Percentiles rank a stretch among this genome's conserved stretches.
Conservation (phyloP, 805 yeast species). For the Schizosaccharomyces lindneri region DNA sequence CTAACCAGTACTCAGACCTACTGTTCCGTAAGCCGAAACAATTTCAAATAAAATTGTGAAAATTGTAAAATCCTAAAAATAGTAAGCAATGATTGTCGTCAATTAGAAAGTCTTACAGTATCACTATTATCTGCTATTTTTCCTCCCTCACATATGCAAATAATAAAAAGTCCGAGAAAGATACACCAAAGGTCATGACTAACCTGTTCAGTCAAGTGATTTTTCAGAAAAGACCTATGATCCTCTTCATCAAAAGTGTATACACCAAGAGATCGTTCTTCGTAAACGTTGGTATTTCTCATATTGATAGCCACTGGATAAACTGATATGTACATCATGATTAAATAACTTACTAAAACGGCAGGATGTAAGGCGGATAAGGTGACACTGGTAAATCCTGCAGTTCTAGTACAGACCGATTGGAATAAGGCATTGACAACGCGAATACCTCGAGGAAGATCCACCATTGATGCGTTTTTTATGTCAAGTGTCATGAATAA, state of each 20-base stretch:
- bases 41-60: constrained; percentile 66
- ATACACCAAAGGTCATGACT: constrained; percentile 90
- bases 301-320: constrained; percentile 89
- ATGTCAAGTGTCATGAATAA: constrained; percentile 61
- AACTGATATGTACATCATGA: constrained; percentile 96
- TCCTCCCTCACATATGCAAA: constrained; percentile 65
- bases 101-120: not conserved
- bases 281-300: constrained; percentile 91
- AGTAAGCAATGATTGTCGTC: constrained; percentile 8
- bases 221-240: constrained; percentile 36
- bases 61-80: constrained; percentile 25
- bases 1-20: constrained; percentile 63
- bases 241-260: constrained; percentile 17
- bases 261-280: constrained; percentile 90
- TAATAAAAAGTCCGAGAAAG: constrained; percentile 58
- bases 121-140: constrained; percentile 17
- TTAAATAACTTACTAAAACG: constrained; percentile 73
- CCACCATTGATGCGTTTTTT: constrained; percentile 24
- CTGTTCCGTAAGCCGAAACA: constrained; percentile 89
- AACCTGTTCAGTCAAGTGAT: constrained; percentile 74
- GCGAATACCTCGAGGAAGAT: constrained; percentile 38
- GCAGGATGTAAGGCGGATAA: constrained; percentile 59
- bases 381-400: constrained; percentile 61
- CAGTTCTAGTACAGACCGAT: constrained; percentile 80
- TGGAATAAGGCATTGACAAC: constrained; percentile 69